phyloP scores from a whole-genome alignment of 2,329 filamentous ascomycete species.

The Lanzia echinophila region DNA sequence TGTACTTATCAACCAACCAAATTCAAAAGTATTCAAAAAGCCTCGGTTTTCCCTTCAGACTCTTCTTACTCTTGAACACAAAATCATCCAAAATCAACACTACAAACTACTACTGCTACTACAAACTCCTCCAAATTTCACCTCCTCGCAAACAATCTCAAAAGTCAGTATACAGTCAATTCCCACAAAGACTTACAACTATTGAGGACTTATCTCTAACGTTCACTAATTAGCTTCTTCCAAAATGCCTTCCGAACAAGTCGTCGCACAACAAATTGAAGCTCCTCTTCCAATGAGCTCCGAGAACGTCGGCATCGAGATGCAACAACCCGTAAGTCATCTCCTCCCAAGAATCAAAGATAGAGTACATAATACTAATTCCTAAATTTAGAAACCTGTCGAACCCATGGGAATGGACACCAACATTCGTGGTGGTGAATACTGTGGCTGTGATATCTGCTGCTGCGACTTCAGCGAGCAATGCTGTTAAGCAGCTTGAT shows the following conservation, averaged over 20 bases:
- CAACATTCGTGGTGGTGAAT: conserved; percentile 15
- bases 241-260: conserved; percentile 25
- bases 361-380: neutral
- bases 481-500: conserved; percentile 11
- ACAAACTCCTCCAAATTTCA: neutral
- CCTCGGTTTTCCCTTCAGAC: too few relatives aligned
- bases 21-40: neutral
- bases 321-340: conserved; percentile 24
- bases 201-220: neutral
- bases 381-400: conserved; percentile 12
- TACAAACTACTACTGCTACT: too few relatives aligned
- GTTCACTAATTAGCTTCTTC: neutral
- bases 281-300: conserved; percentile 25
- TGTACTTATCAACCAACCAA: neutral
- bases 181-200: neutral
- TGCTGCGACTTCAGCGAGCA: conserved; percentile 14
- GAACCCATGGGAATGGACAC: conserved; percentile 11
- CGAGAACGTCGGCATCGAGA: conserved; percentile 17
- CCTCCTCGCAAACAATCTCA: neutral
- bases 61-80: neutral
- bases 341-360: neutral
- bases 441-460: conserved; percentile 10
- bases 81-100: neutral
- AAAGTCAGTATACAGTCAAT: neutral
- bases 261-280: conserved; percentile 25